A percentile compares a stretch with the other conserved stretches of the same genome.
phyloP scores from a whole-genome alignment of 1,284 basidiomycete genomes.

The Paramarasmius palmivorus region DNA sequence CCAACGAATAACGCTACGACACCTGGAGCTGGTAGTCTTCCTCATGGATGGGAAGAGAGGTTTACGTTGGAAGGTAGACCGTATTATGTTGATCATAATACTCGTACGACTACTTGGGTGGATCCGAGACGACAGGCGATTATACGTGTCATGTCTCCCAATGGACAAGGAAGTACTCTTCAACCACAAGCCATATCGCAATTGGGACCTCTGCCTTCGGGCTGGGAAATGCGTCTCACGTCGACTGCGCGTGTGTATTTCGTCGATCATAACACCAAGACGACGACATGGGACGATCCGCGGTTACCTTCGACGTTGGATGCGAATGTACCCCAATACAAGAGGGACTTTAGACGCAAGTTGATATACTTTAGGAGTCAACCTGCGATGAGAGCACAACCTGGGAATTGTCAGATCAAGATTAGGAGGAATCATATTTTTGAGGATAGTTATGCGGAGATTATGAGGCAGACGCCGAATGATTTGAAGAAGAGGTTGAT shows the following conservation, averaged over 20 bases:
- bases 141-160: constrained; percentile 87
- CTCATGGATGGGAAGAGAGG: constrained; percentile 94
- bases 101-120: constrained; percentile 94
- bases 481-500: constrained; percentile 94
- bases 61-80: constrained; percentile 93
- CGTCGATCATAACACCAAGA: constrained; percentile 95
- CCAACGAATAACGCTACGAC: constrained; percentile 66
- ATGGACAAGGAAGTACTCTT: constrained; percentile 77
- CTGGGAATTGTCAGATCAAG: constrained; percentile 94
- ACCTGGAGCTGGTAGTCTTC: constrained; percentile 79
- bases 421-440: constrained; percentile 93
- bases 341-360: constrained; percentile 94
- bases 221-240: constrained; percentile 97
- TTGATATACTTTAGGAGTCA: constrained; percentile 97
- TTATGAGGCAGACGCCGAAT: constrained; percentile 92
- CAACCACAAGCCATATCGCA: constrained; percentile 90
- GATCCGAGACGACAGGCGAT: constrained; percentile 91
- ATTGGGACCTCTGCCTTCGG: constrained; percentile 88
- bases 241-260: constrained; percentile 94
- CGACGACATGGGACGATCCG: constrained; percentile 98
- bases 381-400: constrained; percentile 85
- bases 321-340: constrained; percentile 94
- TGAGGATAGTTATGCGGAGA: constrained; percentile 94
- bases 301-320: constrained; percentile 83
- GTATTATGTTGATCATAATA: constrained; percentile 95